Base-by-base conservation (phyloP, 2,329 filamentous ascomycete genomes). In the Blumeriella jaapii region DNA sequence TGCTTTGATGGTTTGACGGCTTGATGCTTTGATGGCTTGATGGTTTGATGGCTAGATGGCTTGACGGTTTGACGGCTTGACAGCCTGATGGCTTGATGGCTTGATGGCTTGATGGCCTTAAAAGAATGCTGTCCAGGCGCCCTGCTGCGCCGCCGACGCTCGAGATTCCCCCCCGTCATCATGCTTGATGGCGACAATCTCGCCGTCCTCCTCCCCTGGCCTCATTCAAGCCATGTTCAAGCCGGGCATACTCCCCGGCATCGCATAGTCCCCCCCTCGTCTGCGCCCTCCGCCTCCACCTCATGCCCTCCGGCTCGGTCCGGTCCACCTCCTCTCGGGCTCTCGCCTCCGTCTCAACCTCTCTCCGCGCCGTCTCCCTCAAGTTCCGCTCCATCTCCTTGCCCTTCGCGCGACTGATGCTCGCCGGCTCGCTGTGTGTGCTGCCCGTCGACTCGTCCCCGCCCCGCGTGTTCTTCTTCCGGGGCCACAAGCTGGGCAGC, bases 381-480 rank as follows among this genome's bases (percentile, higher is more conserved):
- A 68, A 38, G 31, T 73, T 68, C 20, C 62, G 63, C 12, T 61
- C 60, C 10, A 65, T 54, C 19, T 76, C 71, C 29, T 66, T 69
- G 12, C 71, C 67, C 50, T 68, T 74, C 5, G 61, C 59, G 32
- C 70, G 67, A 28, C 67, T 61, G n/a, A 68, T 57, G 6, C 69
- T 69, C 4, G 59, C 55, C 4, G 51, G 44, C 23, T 53, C 50
- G 22, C 34, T 41, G 6, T 24, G 22, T n/a, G 9, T 10, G 22
- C 22, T 8, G 4, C 34, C 38, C 8, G 34, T 49, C 67, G 4
- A 64, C 58, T 79, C 75, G 13, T 78, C 78, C 1, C 78, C 79
- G 4, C 81, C 82, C 16, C 83, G 64, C 0, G 83, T 86, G 49
- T 86, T 93, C 62, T 76, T 80, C 63, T 87, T 89, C 29, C 82